These are phyloP conservation scores for Solanum medicagineum DNA, from an alignment of 257 asterid species.

Conservation along the genomic window DNA sequence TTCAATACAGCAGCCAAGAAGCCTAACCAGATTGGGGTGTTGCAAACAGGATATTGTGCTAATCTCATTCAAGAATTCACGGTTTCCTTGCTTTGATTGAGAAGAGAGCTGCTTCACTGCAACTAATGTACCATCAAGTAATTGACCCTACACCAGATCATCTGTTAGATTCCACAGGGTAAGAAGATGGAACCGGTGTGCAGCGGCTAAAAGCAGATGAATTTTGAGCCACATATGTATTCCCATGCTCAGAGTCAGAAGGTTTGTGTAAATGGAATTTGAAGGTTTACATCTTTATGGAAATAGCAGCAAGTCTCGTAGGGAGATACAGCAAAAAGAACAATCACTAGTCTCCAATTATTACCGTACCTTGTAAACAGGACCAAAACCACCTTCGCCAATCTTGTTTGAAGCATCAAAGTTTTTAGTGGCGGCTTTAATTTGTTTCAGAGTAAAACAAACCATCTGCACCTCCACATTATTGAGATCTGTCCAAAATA, in stretches of 20 bases:
- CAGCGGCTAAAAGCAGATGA: background rate
- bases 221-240: background rate
- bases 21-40: slow-evolving; percentile 82
- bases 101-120: slow-evolving; percentile 92
- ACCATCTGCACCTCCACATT: slow-evolving; percentile 53
- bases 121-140: slow-evolving; percentile 60
- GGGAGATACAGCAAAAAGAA: background rate
- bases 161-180: background rate
- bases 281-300: background rate
- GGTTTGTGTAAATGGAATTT: background rate
- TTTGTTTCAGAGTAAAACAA: slow-evolving; percentile 62
- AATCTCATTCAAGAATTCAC: slow-evolving; percentile 77
- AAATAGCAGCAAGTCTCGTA: background rate
- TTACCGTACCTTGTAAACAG: slow-evolving; percentile 67
- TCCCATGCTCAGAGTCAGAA: background rate
- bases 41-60: slow-evolving; percentile 79
- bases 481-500: slow-evolving; percentile 39
- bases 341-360: background rate
- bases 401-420: slow-evolving; percentile 60
- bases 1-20: slow-evolving; percentile 78
- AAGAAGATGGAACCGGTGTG: background rate
- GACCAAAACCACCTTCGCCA: slow-evolving; percentile 98
- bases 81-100: slow-evolving; percentile 76
- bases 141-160: slow-evolving; percentile 37
- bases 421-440: slow-evolving; percentile 68